phyloP scores from a whole-genome alignment of 306 rosid genomes.

The Acacia melanoxylon region DNA sequence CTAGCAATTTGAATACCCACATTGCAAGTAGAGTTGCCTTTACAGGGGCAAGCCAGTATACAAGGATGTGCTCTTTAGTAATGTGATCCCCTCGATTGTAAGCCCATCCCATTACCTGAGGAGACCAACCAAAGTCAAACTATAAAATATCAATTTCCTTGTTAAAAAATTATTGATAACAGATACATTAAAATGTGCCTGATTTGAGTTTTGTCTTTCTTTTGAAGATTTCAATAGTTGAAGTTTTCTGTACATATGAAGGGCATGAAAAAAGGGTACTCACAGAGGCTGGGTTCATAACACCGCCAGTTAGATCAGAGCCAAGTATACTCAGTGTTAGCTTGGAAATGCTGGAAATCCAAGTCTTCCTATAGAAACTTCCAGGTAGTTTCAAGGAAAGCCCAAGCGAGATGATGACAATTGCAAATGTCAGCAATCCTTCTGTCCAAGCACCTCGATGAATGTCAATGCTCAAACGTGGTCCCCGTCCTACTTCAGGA shows the following conservation, averaged over 20 bases:
- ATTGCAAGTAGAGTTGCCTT: conserved; percentile 82
- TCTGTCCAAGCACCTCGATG: conserved; percentile 84
- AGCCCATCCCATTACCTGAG: conserved; percentile 95
- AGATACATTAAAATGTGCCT: background rate
- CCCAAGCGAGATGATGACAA: conserved; percentile 72
- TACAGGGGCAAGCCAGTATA: conserved; percentile 93
- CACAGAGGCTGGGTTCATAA: conserved; percentile 97
- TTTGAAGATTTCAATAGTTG: background rate
- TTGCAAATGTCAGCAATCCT: conserved; percentile 73
- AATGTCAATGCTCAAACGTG: conserved; percentile 68
- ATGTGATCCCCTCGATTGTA: conserved; percentile 84
- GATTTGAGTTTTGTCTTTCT: background rate
- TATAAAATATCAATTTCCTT: background rate
- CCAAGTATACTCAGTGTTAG: conserved; percentile 82
- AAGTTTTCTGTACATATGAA: background rate
- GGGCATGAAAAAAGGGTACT: conserved; percentile 30
- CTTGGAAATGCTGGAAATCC: conserved; percentile 94
- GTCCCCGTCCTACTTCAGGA: conserved; percentile 80
- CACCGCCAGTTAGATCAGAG: conserved; percentile 90
- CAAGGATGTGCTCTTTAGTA: conserved; percentile 82
- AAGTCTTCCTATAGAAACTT: conserved; percentile 82
- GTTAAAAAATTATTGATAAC: background rate
- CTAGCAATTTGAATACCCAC: conserved; percentile 65
- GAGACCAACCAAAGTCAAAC: conserved; percentile 1
- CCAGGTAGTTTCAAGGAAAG: conserved; percentile 61